Percentiles rank a stretch among this genome's conserved stretches.
Evolutionary conservation across 768 basidiomycete genomes (phyloP).

Genomic region (Rhodotorula babjevae): DNA sequence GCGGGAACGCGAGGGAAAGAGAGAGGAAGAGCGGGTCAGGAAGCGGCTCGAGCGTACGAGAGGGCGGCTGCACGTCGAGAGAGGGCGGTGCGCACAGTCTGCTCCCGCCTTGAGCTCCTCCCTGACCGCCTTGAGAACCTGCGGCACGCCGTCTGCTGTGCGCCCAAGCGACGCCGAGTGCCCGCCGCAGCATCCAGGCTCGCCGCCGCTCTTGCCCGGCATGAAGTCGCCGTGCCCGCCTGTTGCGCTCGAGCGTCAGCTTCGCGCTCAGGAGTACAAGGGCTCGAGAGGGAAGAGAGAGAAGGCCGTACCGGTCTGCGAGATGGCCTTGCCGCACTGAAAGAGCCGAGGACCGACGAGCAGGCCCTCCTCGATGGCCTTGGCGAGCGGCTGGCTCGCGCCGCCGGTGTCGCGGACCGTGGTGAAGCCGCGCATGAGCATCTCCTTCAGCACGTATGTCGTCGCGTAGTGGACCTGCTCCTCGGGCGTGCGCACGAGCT

Average conservation of each 20-base stretch:
- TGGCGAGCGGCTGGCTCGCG: conserved; percentile 49
- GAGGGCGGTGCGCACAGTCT: neutral
- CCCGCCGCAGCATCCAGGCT: conserved; percentile 48
- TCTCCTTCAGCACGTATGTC: conserved; percentile 50
- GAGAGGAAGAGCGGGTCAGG: neutral
- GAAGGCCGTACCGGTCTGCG: conserved; percentile 44
- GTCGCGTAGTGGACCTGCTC: conserved; percentile 49
- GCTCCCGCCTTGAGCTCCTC: conserved; percentile 51
- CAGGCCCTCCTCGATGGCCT: conserved; percentile 49
- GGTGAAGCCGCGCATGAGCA: conserved; percentile 51
- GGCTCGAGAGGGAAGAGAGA: too few species aligned
- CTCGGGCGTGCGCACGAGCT: conserved; percentile 46
- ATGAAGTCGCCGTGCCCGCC: conserved; percentile 51
- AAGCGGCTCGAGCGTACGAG: too few species aligned
- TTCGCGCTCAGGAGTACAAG: too few species aligned
- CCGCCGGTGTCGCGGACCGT: conserved; percentile 51
- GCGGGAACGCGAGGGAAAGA: too few species aligned
- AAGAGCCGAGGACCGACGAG: conserved; percentile 49
- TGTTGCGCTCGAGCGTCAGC: neutral
- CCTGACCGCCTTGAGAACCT: conserved; percentile 48
- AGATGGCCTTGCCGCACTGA: conserved; percentile 50
- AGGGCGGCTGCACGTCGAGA: too few species aligned
- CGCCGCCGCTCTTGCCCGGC: conserved; percentile 35
- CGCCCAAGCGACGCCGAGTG: conserved; percentile 45
- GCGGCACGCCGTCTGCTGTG: conserved; percentile 50